phyloP scores from a whole-genome alignment of 31 red algal genomes.

The Odonthalia washingtoniensis region DNA sequence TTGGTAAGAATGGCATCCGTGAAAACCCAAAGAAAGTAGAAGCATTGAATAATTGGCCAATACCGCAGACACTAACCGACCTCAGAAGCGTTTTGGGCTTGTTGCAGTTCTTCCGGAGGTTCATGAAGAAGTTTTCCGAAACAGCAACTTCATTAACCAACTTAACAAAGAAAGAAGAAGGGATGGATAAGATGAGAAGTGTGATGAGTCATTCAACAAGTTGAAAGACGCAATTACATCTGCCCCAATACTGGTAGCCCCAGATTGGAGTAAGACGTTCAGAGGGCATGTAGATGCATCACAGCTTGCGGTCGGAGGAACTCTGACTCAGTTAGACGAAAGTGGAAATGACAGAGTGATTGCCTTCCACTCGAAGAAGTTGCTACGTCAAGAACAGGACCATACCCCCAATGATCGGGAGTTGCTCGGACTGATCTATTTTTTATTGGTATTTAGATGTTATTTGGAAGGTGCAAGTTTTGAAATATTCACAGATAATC shows the following conservation, averaged over 20 bases:
- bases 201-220: neutral
- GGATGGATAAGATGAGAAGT: conserved; percentile 1
- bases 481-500: neutral
- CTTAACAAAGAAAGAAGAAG: neutral
- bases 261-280: conserved; percentile 12
- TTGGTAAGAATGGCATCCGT: neutral
- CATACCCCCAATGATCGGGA: conserved; percentile 37
- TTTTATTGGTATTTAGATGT: neutral
- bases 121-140: neutral
- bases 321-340: conserved; percentile 30
- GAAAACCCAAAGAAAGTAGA: neutral
- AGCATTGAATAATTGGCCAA: neutral
- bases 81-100: neutral
- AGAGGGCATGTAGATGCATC: conserved; percentile 23
- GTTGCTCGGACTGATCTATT: neutral
- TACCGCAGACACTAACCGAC: neutral
- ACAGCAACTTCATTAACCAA: neutral
- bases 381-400: conserved; percentile 2
- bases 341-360: neutral
- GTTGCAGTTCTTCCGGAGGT: neutral
- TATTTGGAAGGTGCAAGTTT: neutral
- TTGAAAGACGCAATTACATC: neutral
- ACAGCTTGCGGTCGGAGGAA: conserved; percentile 18
- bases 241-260: conserved; percentile 3
- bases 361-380: conserved; percentile 10